A percentile compares a stretch with the other conserved stretches of the same genome.
Conservation (phyloP, 371 early-diverging fungal genomes). For the Rhizopus delemar region DNA sequence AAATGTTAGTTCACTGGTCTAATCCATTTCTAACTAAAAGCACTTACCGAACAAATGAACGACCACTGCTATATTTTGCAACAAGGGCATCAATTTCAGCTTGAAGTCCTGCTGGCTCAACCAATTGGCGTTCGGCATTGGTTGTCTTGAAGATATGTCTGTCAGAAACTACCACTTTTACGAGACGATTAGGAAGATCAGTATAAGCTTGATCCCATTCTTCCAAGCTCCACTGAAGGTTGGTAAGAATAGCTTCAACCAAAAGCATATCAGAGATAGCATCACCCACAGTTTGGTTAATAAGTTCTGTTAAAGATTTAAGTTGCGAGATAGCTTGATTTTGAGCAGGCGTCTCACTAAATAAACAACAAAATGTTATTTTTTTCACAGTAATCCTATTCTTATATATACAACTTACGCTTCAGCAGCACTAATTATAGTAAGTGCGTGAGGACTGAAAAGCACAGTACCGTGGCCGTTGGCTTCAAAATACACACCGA, state of each 20-base stretch:
- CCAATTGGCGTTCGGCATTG: constrained; percentile 93
- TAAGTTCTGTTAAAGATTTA: constrained; percentile 83
- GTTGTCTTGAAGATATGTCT: constrained; percentile 90
- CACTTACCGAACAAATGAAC: constrained; percentile 90
- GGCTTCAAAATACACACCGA: constrained; percentile 99
- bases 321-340: constrained; percentile 77
- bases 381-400: not conserved
- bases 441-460: constrained; percentile 84
- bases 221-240: constrained; percentile 75
- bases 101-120: constrained; percentile 90
- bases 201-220: constrained; percentile 95
- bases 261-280: constrained; percentile 97
- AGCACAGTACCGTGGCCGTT: constrained; percentile 99
- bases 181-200: constrained; percentile 91
- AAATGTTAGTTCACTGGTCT: not conserved
- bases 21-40: not conserved
- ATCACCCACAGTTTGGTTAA: constrained; percentile 99
- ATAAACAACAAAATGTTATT: constrained; percentile 2
- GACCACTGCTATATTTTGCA: constrained; percentile 78
- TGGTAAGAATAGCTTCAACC: constrained; percentile 90
- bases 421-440: constrained; percentile 70
- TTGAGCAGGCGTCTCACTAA: constrained; percentile 75
- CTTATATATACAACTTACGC: constrained; percentile 51
- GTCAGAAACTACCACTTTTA: constrained; percentile 93
- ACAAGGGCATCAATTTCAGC: constrained; percentile 82